phyloP scores from a whole-genome alignment of 2,329 filamentous ascomycete species.

The Aspergillus pseudotamarii region DNA sequence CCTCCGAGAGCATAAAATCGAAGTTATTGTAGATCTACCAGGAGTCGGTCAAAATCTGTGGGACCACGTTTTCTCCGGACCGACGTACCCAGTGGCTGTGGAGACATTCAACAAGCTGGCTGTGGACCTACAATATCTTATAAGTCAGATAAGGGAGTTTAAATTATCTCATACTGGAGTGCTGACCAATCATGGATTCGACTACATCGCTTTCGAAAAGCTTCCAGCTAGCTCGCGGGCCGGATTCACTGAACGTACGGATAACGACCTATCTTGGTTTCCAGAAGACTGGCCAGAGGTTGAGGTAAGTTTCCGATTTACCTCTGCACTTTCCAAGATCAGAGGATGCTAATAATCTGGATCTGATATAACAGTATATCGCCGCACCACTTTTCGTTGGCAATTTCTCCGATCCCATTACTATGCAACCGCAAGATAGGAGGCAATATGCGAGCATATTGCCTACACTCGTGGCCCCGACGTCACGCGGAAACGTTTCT shows the following conservation, averaged over 20 bases:
- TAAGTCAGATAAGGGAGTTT: constrained; percentile 20
- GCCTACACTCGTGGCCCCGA: constrained; percentile 34
- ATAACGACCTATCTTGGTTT: constrained; percentile 30
- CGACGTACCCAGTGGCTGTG: constrained; percentile 31
- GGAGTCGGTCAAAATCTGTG: constrained; percentile 44
- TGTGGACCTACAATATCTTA: constrained; percentile 19
- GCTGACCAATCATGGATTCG: constrained; percentile 31
- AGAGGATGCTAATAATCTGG: background rate
- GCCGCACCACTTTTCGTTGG: constrained; percentile 30
- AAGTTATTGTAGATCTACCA: constrained; percentile 29
- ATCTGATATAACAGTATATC: constrained; percentile 27
- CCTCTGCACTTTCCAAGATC: background rate
- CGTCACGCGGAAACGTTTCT: constrained; percentile 51
- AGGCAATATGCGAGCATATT: constrained; percentile 33
- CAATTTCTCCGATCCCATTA: constrained; percentile 29
- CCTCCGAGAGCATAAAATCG: constrained; percentile 29
- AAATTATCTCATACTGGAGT: constrained; percentile 23
- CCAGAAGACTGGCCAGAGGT: constrained; percentile 43
- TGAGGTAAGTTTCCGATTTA: constrained; percentile 26
- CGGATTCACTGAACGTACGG: constrained; percentile 19
- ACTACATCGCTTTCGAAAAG: constrained; percentile 39
- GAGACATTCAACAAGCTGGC: constrained; percentile 25
- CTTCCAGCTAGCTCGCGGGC: constrained; percentile 26
- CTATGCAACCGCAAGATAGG: constrained; percentile 25
- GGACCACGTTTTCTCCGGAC: constrained; percentile 37